These are phyloP conservation scores for Trichosanthes cucumerina DNA, from an alignment of 306 rosid species.

Conservation along the genomic window DNA sequence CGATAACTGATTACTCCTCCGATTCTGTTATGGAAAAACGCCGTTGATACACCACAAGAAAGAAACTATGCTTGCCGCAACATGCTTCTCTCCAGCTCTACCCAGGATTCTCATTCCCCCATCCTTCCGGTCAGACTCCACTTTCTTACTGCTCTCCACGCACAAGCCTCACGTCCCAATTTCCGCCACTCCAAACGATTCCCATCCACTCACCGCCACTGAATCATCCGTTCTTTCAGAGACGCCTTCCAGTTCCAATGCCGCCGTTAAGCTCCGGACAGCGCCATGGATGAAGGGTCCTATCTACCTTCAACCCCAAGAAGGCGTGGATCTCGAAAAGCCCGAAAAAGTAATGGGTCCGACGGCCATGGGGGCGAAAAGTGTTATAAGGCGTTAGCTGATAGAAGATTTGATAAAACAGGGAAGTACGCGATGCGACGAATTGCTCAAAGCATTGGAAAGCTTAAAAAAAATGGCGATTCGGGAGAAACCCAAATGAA, in stretches of 20 bases:
- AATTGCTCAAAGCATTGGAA: slow-evolving; percentile 39
- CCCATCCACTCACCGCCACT: slow-evolving; percentile 17
- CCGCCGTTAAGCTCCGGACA: slow-evolving; percentile 38
- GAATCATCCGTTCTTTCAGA: neutral
- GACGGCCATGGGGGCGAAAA: slow-evolving; percentile 8
- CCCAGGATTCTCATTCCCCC: neutral
- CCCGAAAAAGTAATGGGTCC: slow-evolving; percentile 15
- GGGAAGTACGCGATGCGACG: slow-evolving; percentile 44
- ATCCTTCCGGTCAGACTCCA: neutral
- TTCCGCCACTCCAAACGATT: slow-evolving; percentile 6
- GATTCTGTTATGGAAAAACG: neutral
- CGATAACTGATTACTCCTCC: neutral
- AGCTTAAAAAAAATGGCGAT: slow-evolving; percentile 20
- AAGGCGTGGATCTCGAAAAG: slow-evolving; percentile 34
- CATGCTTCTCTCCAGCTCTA: neutral
- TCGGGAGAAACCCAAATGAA: slow-evolving; percentile 20
- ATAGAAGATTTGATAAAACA: slow-evolving; percentile 30
- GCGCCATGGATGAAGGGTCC: slow-evolving; percentile 81
- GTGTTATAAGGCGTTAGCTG: slow-evolving; percentile 21
- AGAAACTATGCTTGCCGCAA: neutral
- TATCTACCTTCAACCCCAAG: slow-evolving; percentile 42
- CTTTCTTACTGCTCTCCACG: neutral
- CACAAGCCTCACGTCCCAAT: neutral
- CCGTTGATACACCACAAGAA: neutral
- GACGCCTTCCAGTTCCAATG: slow-evolving; percentile 20